Percentiles rank a stretch among this genome's conserved stretches.
Evolutionary conservation across 1,284 basidiomycete genomes (phyloP).

Genomic region (Serendipita sp.): DNA sequence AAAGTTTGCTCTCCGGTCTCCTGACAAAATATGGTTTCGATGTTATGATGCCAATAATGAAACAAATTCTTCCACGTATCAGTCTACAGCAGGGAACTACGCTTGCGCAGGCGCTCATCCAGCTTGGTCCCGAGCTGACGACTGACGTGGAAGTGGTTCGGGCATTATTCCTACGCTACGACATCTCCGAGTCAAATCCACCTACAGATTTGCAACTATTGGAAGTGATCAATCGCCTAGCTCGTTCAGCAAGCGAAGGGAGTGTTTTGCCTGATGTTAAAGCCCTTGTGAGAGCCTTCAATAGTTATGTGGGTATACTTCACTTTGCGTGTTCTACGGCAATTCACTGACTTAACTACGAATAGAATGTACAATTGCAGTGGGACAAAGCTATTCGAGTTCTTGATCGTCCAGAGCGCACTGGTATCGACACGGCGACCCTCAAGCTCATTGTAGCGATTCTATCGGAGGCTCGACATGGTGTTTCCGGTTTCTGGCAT

Average conservation of each 20-base stretch:
- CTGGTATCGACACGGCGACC: slow-evolving; percentile 69
- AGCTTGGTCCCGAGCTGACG: slow-evolving; percentile 64
- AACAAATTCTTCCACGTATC: slow-evolving; percentile 44
- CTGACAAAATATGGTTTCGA: slow-evolving; percentile 61
- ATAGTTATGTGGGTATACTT: slow-evolving; percentile 42
- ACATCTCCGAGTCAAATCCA: slow-evolving; percentile 49
- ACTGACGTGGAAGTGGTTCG: slow-evolving; percentile 54
- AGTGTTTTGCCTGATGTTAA: slow-evolving; percentile 59
- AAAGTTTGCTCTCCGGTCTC: slow-evolving; percentile 54
- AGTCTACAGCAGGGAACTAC: slow-evolving; percentile 53
- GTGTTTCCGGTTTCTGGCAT: slow-evolving; percentile 69
- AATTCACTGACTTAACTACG: slow-evolving; percentile 15
- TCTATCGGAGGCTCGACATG: slow-evolving; percentile 56
- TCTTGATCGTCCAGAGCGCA: slow-evolving; percentile 65
- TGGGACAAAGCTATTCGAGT: slow-evolving; percentile 70
- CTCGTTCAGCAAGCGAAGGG: slow-evolving; percentile 56
- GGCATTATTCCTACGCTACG: slow-evolving; percentile 55
- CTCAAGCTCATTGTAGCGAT: slow-evolving; percentile 70
- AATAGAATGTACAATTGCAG: slow-evolving; percentile 46
- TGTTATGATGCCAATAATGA: slow-evolving; percentile 36
- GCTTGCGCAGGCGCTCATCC: slow-evolving; percentile 55
- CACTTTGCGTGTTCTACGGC: slow-evolving; percentile 11
- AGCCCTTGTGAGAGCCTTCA: slow-evolving; percentile 55
- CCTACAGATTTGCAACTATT: slow-evolving; percentile 55
- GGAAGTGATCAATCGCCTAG: slow-evolving; percentile 52